Evolutionary conservation across 2,329 filamentous ascomycete species (phyloP).

Genomic region (Colletotrichum shisoi): DNA sequence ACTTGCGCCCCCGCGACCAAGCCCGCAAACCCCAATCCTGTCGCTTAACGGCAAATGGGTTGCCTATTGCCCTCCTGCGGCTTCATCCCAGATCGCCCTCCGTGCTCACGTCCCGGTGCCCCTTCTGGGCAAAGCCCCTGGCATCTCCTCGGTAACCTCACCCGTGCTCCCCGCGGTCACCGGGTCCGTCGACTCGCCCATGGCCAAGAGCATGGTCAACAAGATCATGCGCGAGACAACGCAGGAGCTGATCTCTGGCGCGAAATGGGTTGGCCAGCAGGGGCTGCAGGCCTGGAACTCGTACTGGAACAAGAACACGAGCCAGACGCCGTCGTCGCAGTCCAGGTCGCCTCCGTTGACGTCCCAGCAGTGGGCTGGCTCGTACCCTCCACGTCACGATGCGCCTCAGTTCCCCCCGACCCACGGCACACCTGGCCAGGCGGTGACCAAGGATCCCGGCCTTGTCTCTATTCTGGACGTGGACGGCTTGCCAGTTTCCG

Average conservation of each 20-base stretch:
- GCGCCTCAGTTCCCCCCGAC: constrained; percentile 74
- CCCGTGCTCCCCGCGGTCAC: constrained; percentile 73
- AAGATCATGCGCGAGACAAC: constrained; percentile 81
- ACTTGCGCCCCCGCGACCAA: constrained; percentile 51
- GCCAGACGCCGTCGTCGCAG: constrained; percentile 56
- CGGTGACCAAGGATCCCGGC: constrained; percentile 70
- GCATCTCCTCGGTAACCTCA: constrained; percentile 68
- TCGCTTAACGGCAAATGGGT: constrained; percentile 78
- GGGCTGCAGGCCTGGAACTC: constrained; percentile 79
- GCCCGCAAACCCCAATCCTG: constrained; percentile 69
- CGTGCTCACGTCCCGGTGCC: constrained; percentile 70
- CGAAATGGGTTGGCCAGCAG: constrained; percentile 79
- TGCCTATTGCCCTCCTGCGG: constrained; percentile 76
- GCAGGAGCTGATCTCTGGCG: constrained; percentile 77
- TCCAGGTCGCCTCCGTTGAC: constrained; percentile 54
- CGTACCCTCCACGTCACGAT: constrained; percentile 58
- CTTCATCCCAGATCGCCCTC: constrained; percentile 73
- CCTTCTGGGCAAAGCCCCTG: constrained; percentile 62
- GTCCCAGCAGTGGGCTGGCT: constrained; percentile 58
- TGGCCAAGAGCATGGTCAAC: constrained; percentile 75
- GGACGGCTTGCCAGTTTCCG: constrained; percentile 63
- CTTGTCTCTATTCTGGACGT: constrained; percentile 79
- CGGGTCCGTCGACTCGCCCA: constrained; percentile 75
- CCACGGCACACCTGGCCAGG: constrained; percentile 69
- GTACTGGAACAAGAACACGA: constrained; percentile 73